Conservation (phyloP, 208 protist genomes). For the Entamoeba invadens region DNA sequence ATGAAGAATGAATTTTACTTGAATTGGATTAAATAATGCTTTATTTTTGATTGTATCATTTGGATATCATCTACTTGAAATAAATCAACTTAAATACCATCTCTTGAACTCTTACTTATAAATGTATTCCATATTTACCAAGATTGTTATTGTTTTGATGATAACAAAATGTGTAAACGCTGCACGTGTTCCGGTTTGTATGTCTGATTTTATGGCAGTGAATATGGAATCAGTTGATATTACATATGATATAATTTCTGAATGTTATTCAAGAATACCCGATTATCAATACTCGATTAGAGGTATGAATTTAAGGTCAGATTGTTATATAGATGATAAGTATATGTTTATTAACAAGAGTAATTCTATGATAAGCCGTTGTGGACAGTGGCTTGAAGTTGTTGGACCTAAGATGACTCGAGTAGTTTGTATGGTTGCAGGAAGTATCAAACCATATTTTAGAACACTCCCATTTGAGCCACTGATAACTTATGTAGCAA, state of each 20-base stretch:
- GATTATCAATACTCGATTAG: not conserved
- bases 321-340: not conserved
- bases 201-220: not conserved
- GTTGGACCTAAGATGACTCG: not conserved
- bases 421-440: not conserved
- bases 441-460: not conserved
- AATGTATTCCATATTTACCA: no score
- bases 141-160: no score
- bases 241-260: no score
- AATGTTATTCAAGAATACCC: not conserved
- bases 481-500: not conserved
- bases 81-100: no score
- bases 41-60: no score
- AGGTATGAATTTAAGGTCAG: not conserved
- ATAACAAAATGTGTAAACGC: no score
- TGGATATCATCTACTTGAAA: no score
- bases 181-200: no score
- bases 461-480: not conserved
- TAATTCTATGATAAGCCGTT: not conserved
- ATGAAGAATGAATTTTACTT: no score
- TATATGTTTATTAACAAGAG: not conserved
- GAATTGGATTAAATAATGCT: no score
- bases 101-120: no score
- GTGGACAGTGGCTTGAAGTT: not conserved
- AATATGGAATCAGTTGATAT: no score